Conservation (phyloP, 2,329 filamentous ascomycete species). For the Colletotrichum sp. region DNA sequence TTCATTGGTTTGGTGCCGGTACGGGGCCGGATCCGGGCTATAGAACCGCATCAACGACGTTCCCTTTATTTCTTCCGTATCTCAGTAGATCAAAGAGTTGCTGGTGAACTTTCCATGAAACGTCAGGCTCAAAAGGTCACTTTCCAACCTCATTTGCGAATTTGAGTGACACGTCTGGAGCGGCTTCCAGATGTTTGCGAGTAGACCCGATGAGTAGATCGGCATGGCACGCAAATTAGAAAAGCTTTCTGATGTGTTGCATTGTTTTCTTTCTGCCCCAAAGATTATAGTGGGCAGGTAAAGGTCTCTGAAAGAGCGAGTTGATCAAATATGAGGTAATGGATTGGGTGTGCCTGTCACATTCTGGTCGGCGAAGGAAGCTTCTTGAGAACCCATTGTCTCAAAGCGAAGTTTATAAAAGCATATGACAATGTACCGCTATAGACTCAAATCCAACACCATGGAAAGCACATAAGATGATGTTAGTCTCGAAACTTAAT, state of each 20-base stretch:
- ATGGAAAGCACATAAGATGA: no score
- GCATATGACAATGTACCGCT: accelerated
- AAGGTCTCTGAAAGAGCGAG: neutral
- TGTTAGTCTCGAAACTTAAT: no score
- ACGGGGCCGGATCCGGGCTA: neutral
- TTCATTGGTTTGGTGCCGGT: neutral
- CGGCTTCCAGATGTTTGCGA: neutral
- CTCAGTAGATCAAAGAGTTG: neutral
- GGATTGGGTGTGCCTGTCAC: neutral
- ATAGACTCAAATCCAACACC: no score
- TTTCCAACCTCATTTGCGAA: neutral
- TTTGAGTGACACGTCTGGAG: neutral
- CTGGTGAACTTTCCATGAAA: neutral
- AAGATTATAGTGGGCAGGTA: neutral
- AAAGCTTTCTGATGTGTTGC: neutral
- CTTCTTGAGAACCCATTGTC: neutral
- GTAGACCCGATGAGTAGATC: neutral
- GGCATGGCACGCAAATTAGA: neutral
- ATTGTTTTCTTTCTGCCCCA: no score
- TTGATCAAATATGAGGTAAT: neutral
- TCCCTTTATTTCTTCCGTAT: neutral
- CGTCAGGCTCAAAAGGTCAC: neutral
- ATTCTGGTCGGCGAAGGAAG: neutral
- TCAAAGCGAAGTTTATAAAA: neutral
- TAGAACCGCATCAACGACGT: neutral